Evolutionary conservation across 192 early-diverging fungal species (phyloP).

Genomic region (Umbelopsis ramanniana): DNA sequence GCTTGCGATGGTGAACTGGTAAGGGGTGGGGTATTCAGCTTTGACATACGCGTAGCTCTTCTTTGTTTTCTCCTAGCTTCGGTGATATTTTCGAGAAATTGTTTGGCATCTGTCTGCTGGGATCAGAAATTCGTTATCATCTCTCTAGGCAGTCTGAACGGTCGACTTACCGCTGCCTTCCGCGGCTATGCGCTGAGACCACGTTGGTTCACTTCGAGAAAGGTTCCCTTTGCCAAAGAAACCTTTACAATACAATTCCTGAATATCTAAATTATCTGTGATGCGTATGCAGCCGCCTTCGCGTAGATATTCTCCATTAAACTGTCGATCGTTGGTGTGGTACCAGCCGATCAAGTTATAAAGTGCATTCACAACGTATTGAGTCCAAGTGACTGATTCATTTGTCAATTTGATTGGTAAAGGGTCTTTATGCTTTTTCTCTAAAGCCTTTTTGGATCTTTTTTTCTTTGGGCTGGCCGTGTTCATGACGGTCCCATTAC

Average conservation of each 20-base stretch:
- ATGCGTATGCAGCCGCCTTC: not conserved
- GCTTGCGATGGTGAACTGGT: too few species aligned
- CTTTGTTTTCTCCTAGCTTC: constrained; percentile 34
- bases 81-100: constrained; percentile 48
- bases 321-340: not conserved
- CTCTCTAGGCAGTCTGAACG: not conserved
- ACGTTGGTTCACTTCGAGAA: constrained; percentile 81
- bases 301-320: not conserved
- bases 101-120: not conserved
- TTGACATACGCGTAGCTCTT: not conserved
- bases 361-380: not conserved
- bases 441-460: not conserved
- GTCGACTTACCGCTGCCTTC: not conserved
- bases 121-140: not conserved
- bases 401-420: not conserved
- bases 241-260: constrained; percentile 24
- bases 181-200: constrained; percentile 49
- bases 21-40: not conserved
- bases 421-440: not conserved
- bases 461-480: constrained; percentile 4
- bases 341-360: not conserved
- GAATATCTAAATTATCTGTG: not conserved
- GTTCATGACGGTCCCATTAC: not conserved
- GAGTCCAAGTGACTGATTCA: not conserved
- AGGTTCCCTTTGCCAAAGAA: constrained; percentile 53